Base-by-base conservation (phyloP, 257 asterid genomes). In the Perilla frutescens region DNA sequence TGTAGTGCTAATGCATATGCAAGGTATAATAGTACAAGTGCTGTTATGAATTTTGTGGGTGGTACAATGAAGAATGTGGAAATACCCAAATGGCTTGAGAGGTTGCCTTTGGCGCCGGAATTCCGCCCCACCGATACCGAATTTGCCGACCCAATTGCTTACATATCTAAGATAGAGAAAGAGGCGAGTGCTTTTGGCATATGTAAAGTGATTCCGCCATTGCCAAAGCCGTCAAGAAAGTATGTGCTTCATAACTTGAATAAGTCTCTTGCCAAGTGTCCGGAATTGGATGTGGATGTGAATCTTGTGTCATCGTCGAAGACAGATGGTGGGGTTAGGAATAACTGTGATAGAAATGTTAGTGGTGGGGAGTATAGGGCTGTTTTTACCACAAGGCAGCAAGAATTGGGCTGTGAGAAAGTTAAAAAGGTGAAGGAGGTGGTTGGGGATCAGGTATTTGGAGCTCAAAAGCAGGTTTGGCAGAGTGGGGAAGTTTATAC, bases 101-200 rank as follows among this genome's bases (percentile, higher is more conserved):
- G 76, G 77, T 72, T 95, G 87, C 97, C 99, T 20, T 68, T 86
- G 84, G 99, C 99, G 51, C 99, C 99, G n/a, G 99, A 92, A 84
- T 95, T 90, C 77, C 89, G 85, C 60, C 99, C 98, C 0, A 92
- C 99, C 0, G 98, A 92, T 64, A 92, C 99, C 1, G 99, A 95
- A 83, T 95, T 95, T 9, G 96, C 99, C 0, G 99, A 95, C 87
- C 98, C 98, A 13, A 90, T 95, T 78, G 99, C 98, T 47, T 95
- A 95, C 61, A 95, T 95, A 74, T 92, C 98, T 9, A 92, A 95
- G 80, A 95, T 95, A 59, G 99, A 95, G 88, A 90, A 86, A 87
- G 91, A 95, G 81, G 99, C 96, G 51, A 83, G 98, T 84, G 93
- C 87, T 60, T 95, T 87, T 78, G 99, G 99, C 78, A 95, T 95